Percentiles rank a stretch among this genome's conserved stretches.
Conservation (phyloP, 2,329 filamentous ascomycete genomes). For the Trichoderma citrinoviride region DNA sequence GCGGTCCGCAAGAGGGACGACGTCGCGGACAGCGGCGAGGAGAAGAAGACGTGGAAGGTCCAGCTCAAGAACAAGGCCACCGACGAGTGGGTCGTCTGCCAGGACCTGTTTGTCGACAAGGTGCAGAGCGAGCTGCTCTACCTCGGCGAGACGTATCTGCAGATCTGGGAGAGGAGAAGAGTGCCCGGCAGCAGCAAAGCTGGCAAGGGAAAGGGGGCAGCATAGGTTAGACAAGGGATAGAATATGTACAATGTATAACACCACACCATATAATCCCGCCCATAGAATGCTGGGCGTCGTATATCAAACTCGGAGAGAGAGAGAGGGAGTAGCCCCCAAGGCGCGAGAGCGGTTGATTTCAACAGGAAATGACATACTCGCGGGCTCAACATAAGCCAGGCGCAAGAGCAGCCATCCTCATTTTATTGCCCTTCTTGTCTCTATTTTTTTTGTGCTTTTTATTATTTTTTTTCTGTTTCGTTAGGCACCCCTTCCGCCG, state of each 20-base stretch:
- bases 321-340: background rate
- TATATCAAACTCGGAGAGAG: background rate
- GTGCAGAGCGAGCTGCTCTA: constrained; percentile 87
- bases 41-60: constrained; percentile 87
- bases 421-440: constrained; percentile 19
- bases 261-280: background rate
- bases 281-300: background rate
- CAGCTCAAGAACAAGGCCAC: constrained; percentile 79
- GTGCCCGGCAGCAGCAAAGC: constrained; percentile 39
- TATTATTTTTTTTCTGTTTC: background rate
- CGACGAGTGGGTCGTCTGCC: constrained; percentile 87
- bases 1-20: constrained; percentile 75
- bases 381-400: constrained; percentile 7
- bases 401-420: constrained; percentile 11
- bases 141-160: constrained; percentile 89
- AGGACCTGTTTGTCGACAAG: constrained; percentile 90
- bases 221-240: background rate
- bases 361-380: background rate
- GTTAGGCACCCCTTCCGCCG: constrained; percentile 17
- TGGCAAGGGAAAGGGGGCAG: constrained; percentile 32
- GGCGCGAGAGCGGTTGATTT: background rate
- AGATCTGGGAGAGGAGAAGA: constrained; percentile 89
- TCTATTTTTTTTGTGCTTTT: background rate
- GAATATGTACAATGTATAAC: constrained; percentile 1
- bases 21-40: constrained; percentile 85